phyloP scores from a whole-genome alignment of 495 filamentous ascomycete species.

The Annulohypoxylon bovei region DNA sequence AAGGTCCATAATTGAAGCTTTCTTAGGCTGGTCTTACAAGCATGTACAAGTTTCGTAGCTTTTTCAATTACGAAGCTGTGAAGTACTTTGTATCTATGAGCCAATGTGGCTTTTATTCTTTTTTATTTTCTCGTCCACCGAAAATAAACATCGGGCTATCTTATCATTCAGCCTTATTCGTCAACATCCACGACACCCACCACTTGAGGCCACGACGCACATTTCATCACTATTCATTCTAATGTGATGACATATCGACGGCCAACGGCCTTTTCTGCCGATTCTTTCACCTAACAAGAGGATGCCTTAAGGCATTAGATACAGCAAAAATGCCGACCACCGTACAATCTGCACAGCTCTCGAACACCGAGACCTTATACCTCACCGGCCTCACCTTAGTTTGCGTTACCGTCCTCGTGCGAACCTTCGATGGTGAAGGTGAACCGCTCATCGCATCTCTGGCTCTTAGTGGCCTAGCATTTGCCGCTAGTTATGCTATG shows the following conservation, averaged over 20 bases:
- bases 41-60: neutral
- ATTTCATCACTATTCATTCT: slow-evolving; percentile 27
- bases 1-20: slow-evolving; percentile 34
- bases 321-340: slow-evolving; percentile 52
- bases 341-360: slow-evolving; percentile 60
- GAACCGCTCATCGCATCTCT: slow-evolving; percentile 89
- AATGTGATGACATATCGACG: slow-evolving; percentile 21
- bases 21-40: neutral
- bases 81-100: slow-evolving; percentile 3
- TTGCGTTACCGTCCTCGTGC: slow-evolving; percentile 77
- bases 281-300: slow-evolving; percentile 15
- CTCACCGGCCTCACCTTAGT: slow-evolving; percentile 74
- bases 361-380: slow-evolving; percentile 72
- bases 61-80: neutral
- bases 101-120: slow-evolving; percentile 16
- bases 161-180: slow-evolving; percentile 30
- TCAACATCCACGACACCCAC: slow-evolving; percentile 20
- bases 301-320: slow-evolving; percentile 25
- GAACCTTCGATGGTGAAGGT: slow-evolving; percentile 83
- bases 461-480: slow-evolving; percentile 86
- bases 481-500: slow-evolving; percentile 78
- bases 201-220: slow-evolving; percentile 36
- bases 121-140: slow-evolving; percentile 1
- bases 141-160: slow-evolving; percentile 2
- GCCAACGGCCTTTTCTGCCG: slow-evolving; percentile 25